Conservation (phyloP, 495 filamentous ascomycete species). For the Penicillium turbatum region DNA sequence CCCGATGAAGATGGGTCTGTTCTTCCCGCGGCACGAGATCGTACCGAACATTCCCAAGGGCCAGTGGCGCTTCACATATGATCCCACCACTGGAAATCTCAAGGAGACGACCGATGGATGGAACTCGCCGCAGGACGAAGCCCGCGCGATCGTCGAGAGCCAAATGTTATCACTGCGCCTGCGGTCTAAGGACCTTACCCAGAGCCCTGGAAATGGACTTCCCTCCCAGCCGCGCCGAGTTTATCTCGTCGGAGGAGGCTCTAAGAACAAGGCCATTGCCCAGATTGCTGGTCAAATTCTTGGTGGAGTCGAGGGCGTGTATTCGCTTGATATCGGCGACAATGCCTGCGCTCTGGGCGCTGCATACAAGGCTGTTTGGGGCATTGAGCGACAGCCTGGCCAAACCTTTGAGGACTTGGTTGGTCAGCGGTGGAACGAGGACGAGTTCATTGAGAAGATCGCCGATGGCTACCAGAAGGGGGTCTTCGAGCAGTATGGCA, state of each 20-base stretch:
- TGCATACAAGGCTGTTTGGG: slow-evolving; percentile 97
- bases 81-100: slow-evolving; percentile 39
- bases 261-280: slow-evolving; percentile 81
- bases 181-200: slow-evolving; percentile 70
- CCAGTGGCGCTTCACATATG: slow-evolving; percentile 76
- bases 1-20: slow-evolving; percentile 76
- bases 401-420: slow-evolving; percentile 88
- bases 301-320: slow-evolving; percentile 84
- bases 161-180: slow-evolving; percentile 88
- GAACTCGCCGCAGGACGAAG: slow-evolving; percentile 59
- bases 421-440: slow-evolving; percentile 77
- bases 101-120: slow-evolving; percentile 44
- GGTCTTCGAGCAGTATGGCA: slow-evolving; percentile 70
- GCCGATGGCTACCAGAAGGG: slow-evolving; percentile 74
- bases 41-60: slow-evolving; percentile 83
- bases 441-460: slow-evolving; percentile 74
- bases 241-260: slow-evolving; percentile 91
- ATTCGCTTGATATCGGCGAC: slow-evolving; percentile 86
- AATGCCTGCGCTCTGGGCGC: slow-evolving; percentile 93
- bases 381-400: slow-evolving; percentile 59
- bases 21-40: slow-evolving; percentile 93
- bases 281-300: slow-evolving; percentile 78
- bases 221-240: slow-evolving; percentile 83
- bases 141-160: slow-evolving; percentile 86
- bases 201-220: slow-evolving; percentile 47